Base-by-base conservation (phyloP, 192 early-diverging fungal genomes). In the Coemansia sp. region DNA sequence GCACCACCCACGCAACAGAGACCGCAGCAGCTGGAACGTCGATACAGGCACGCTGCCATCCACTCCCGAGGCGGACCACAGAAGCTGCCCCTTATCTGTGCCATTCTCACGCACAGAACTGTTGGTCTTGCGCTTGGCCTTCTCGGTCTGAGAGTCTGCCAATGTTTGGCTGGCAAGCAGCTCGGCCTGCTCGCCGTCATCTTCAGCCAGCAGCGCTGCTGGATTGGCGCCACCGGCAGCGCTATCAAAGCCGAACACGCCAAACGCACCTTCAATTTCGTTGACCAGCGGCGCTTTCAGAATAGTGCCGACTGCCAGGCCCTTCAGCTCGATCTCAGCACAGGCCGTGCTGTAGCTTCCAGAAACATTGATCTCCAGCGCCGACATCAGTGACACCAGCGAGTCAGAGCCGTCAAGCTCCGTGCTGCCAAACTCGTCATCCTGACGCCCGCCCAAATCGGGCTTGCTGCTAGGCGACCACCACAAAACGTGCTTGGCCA, bases 401-500 rank as follows among this genome's bases (percentile, higher is more conserved):
- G 37, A 3, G 21, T 51, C 65, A 6, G 13, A 13, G 16, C 15
- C 65, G 13, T 55, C 65, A 9, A 46, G 21, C 20, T 18, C 35
- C 42, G 47, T 28, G 33, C 38, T 49, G 11, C 11, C 15, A 35
- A 60, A 60, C 65, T 78, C 75, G 42, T 78, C 75, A 52, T 70
- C 64, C 61, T 78, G 68, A 5, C 86, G 78, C 4, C 94, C 94
- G 36, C 96, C 94, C 14, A 97, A 64, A 68, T 96, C 93, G 0
- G 94, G 93, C 44, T 81, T 83, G 31, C 74, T 79, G 3, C 83
- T 84, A 1, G 84, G 67, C 38, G 93, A 96, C 81, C 86, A 94
- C 97, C 97, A 99, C 26, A 96, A 61, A 1, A 99, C 61, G 71
- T 90, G 87, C 46, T 93, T 90, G 19, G 83, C 78, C n/a, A 83